A percentile compares a stretch with the other conserved stretches of the same genome.
Conservation (phyloP, 495 filamentous ascomycete genomes). For the Parmelia sp. region DNA sequence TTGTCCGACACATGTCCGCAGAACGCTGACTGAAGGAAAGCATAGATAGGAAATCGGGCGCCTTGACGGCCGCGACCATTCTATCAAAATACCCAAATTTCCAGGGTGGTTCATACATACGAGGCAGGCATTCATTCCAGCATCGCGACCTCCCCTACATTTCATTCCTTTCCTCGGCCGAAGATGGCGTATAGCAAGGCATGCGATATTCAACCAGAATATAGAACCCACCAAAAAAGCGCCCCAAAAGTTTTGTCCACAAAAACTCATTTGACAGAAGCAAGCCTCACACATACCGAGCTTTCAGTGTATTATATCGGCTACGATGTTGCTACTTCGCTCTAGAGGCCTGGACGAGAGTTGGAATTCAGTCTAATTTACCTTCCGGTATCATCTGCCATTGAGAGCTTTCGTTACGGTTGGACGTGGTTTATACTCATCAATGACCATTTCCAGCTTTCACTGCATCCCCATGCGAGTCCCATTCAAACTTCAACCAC, state of each 20-base stretch:
- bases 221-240: not conserved
- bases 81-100: no score
- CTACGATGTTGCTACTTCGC: no score
- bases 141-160: not conserved
- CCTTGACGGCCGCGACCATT: not conserved
- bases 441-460: not conserved
- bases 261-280: no score
- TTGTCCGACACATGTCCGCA: not conserved
- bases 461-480: not conserved
- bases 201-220: not conserved
- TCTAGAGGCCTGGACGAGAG: no score
- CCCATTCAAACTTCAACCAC: constrained; percentile 36
- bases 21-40: not conserved
- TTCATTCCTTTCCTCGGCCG: not conserved
- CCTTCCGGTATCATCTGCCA: no score
- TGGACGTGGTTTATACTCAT: no score
- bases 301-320: no score
- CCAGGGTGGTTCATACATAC: not conserved
- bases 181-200: not conserved
- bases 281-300: no score
- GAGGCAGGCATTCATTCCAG: not conserved
- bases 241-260: not conserved
- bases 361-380: no score
- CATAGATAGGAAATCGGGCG: not conserved
- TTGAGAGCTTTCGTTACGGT: no score